Percentiles rank a stretch among this genome's conserved stretches.
These are phyloP conservation scores for Kodamaea sagamina DNA, from an alignment of 805 yeast species.

Conservation along the genomic window DNA sequence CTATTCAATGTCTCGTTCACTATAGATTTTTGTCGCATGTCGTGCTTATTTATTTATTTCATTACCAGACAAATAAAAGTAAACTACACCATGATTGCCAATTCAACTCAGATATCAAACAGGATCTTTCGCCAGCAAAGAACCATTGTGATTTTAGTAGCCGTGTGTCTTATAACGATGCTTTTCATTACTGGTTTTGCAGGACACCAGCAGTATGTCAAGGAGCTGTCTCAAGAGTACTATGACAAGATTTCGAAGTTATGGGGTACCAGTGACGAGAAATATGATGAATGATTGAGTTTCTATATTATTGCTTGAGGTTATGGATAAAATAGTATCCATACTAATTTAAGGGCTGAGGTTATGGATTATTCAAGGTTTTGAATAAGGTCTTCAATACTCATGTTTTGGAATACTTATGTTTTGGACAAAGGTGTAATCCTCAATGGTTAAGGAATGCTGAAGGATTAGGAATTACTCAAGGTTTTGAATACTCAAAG, in stretches of 20 bases:
- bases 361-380: too few species aligned
- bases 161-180: slow-evolving; percentile 24
- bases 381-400: too few species aligned
- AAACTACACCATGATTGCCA: slow-evolving; percentile 20
- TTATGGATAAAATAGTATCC: too few species aligned
- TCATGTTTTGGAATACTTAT: too few species aligned
- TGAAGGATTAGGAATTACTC: too few species aligned
- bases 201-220: slow-evolving; percentile 25
- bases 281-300: background rate
- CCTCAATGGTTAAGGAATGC: too few species aligned
- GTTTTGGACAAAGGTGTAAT: too few species aligned
- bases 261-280: slow-evolving; percentile 5
- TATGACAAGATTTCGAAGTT: slow-evolving; percentile 8
- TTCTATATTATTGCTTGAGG: background rate
- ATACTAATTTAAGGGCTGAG: too few species aligned
- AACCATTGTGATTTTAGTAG: slow-evolving; percentile 25
- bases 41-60: too few species aligned
- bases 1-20: background rate
- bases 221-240: slow-evolving; percentile 8
- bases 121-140: slow-evolving; percentile 37
- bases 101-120: slow-evolving; percentile 30
- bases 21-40: background rate
- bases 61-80: background rate
- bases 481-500: too few species aligned
- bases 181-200: slow-evolving; percentile 30